Base-by-base conservation (phyloP, 2,329 filamentous ascomycete genomes). In the Chrysoporthe austroafricana region DNA sequence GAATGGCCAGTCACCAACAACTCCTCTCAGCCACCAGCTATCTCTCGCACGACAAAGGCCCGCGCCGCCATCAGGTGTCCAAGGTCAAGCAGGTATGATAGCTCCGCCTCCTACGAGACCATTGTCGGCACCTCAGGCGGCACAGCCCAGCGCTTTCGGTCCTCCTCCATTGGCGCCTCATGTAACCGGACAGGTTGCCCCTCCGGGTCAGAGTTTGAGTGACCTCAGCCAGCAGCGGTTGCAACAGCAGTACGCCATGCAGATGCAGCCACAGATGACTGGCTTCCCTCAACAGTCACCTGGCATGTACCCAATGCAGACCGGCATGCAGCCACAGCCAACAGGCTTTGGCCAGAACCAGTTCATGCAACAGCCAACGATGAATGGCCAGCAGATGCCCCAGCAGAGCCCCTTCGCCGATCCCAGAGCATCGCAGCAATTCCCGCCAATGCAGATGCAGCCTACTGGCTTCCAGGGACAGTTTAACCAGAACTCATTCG, bases 51-150 rank as follows among this genome's bases (percentile, higher is more conserved):
- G 93, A 72, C 90, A 93, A 77, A 84, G 93, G 70, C 94, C 93
- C 57, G 82, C 88, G 68, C 86, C 90, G 48, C 91, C 93, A 60
- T 88, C 90, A 69, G 82, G 81, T 57, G 81, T 85, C 70, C 85
- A 87, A 67, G 84, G 83, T 56, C 83, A 87, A 72, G 81, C 86
- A 50, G 87, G 88, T 21, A 83, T 97, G 48, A 87, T 94, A 70
- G 86, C 90, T 61, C 93, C 94, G 8, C 93, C 88, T 13, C 93
- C 88, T 13, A 87, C 89, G 63, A 87, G 96, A 69, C 91, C 96
- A 8, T 85, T 96, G 14, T 97, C 95, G 52, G 95, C 96, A 50
- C 95, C 96, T 36, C 91, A 93, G 76, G 91, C 93, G 64, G 90
- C 88, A 62, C 91, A 91, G 75, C 88, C 89, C 58, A 94, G 86